Evolutionary conservation across 2,329 filamentous ascomycete genomes (phyloP), one percentile per base, ranked within the genome.

Genomic region (Fusarium austroafricanum): DNA sequence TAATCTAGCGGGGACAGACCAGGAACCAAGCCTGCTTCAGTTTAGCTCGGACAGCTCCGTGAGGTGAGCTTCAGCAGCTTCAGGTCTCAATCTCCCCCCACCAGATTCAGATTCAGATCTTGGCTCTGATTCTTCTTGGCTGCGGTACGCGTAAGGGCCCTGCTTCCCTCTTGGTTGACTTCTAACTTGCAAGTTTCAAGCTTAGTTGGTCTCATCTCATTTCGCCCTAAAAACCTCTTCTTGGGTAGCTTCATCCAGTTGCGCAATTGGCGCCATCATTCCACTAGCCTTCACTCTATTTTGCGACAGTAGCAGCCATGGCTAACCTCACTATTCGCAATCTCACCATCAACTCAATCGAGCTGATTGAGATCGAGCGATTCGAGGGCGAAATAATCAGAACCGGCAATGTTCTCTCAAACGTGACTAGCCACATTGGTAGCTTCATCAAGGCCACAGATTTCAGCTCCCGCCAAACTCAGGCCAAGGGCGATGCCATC

Each of bases 321-420:
- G 78, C 82, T 18, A 78, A 81, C 58, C 82, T 97, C 70, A 92
- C 87, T 6, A 87, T 97, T 73, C 93, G 94, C 73, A 97, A 97
- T 78, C 82, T 97, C 68, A 95, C 92, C 43, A 83, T 87, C 58
- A 89, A 87, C 47, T 84, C 89, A n/a, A 82, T 97, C 55, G 87
- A 90, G 70, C 86, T 97, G 72, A 90, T 89, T 77, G 84, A 76
- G 61, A 83, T 95, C 60, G 92, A 96, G 81, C 90, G 90, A 70
- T 94, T 94, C 77, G 86, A 89, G 70, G 84, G 78, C 29, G 76
- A 82, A 60, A 77, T 78, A 23, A 72, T 81, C 81, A 53, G 81
- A 42, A 77, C 78, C 29, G 78, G 78, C 57, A 77, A 85, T 65
- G 77, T 83, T 17, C 70, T 86, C 37, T 77, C 76, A 68, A 85